Evolutionary conservation across 306 rosid genomes (phyloP).

Genomic region (Cicer bijugum): DNA sequence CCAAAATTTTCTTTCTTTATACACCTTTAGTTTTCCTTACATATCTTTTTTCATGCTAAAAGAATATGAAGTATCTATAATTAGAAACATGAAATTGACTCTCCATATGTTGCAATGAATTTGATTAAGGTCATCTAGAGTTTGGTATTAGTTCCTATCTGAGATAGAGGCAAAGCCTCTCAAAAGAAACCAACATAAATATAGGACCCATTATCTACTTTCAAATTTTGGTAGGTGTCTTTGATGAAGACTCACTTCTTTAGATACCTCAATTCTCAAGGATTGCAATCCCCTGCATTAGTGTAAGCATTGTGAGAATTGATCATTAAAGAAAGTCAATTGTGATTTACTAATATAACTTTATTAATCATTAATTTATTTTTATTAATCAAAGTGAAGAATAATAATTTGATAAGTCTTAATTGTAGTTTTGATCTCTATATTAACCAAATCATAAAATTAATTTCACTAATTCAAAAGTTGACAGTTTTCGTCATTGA

Average conservation of each 20-base stretch:
- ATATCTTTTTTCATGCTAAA: constrained; percentile 2
- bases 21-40: neutral
- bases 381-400: no score
- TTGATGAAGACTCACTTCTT: constrained; percentile 43
- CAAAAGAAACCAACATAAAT: constrained; percentile 3
- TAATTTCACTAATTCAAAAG: no score
- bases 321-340: no score
- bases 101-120: constrained; percentile 2
- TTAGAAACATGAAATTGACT: constrained; percentile 26
- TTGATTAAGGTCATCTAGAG: constrained; percentile 29
- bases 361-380: no score
- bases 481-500: no score
- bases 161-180: constrained; percentile 12
- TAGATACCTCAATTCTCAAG: neutral
- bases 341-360: no score
- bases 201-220: constrained; percentile 45
- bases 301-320: no score
- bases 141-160: constrained; percentile 56
- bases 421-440: no score
- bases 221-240: constrained; percentile 40
- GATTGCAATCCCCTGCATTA: no score
- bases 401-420: no score
- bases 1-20: neutral
- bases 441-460: no score
- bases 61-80: neutral